Base-by-base conservation (phyloP, 164 flowering plant genomes). In the Tinospora cordifolia region DNA sequence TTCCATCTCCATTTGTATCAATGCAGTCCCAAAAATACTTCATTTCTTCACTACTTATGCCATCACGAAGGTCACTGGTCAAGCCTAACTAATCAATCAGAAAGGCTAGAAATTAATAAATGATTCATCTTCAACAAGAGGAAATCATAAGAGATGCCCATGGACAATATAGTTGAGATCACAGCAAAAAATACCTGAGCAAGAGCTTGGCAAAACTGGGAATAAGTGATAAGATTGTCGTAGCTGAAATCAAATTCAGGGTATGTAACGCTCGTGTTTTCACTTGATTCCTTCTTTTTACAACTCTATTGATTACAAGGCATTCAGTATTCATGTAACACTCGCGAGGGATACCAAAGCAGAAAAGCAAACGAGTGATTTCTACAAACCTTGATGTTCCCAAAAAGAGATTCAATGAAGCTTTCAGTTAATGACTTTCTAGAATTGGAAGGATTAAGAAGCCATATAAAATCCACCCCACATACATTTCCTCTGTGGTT, bases 381-480 rank as follows among this genome's bases (percentile, higher is more conserved):
- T 40, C 34, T 63, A 49, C 72, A 51, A 8, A 73, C 77, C 72
- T 24, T 68, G 39, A 78, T 57, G 63, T 78, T 74, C 60, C 77
- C 77, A 21, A 74, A 71, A 68, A 74, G 62, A 65, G 75, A 73
- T 74, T 78, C 77, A 24, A 68, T 65, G 65, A 74, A 78, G 65
- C 77, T 74, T 57, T 68, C 58, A 41, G 75, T 78, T 44, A 78
- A 65, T 17, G 75, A 75, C 68, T 69, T 78, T 57, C 65, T 62
- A 47, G 24, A 62, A 63, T 57, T 71, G 59, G 62, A 46, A 25
- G 80, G 80, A 44, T 78, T 78, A 21, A 59, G 74, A 22, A 78
- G 80, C 80, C 77, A 78, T 19, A 78, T 74, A 40, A 78, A 78
- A 71, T 78, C 80, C 67, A 78, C 80, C 19, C 72, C 80, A 39